These are phyloP conservation scores for Chenopodium berlandieri DNA, from an alignment of 148 eudicot species.

Conservation along the genomic window DNA sequence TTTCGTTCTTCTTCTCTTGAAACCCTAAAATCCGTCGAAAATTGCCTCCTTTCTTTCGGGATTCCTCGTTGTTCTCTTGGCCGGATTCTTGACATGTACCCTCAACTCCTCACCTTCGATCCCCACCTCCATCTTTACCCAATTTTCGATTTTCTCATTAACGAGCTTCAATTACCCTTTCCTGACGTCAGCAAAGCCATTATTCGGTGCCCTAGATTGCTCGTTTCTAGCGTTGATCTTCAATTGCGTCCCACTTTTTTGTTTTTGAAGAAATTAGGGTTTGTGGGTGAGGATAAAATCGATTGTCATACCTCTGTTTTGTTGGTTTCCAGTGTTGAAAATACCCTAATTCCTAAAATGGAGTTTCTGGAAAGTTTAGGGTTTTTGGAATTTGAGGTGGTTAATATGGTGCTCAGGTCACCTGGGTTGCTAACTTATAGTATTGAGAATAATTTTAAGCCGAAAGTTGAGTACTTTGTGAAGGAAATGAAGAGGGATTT, in stretches of 20 bases:
- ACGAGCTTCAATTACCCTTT: slow-evolving; percentile 48
- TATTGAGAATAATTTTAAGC: slow-evolving; percentile 58
- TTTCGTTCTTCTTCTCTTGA: slow-evolving; percentile 62
- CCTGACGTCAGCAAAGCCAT: slow-evolving; percentile 45
- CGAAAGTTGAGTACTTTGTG: slow-evolving; percentile 72
- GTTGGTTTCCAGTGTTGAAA: slow-evolving; percentile 58
- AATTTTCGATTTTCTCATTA: slow-evolving; percentile 56
- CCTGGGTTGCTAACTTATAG: slow-evolving; percentile 79
- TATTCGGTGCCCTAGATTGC: slow-evolving; percentile 70
- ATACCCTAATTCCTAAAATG: slow-evolving; percentile 48
- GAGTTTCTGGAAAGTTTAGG: slow-evolving; percentile 52
- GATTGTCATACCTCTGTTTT: slow-evolving; percentile 50
- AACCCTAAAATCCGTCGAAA: slow-evolving; percentile 46
- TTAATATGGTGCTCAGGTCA: slow-evolving; percentile 65
- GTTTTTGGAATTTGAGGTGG: slow-evolving; percentile 50
- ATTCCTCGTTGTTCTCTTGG: slow-evolving; percentile 50
- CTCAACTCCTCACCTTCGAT: slow-evolving; percentile 65
- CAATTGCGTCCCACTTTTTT: slow-evolving; percentile 66
- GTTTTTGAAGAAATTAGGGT: slow-evolving; percentile 56
- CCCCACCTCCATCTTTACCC: slow-evolving; percentile 67
- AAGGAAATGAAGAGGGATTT: slow-evolving; percentile 77
- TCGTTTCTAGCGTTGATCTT: slow-evolving; percentile 44
- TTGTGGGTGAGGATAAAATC: slow-evolving; percentile 42
- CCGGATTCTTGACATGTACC: slow-evolving; percentile 74
- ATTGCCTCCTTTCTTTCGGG: slow-evolving; percentile 61